Base-by-base conservation (phyloP, 1,139 yeast species). In the Lodderomyces orthopsilosis region DNA sequence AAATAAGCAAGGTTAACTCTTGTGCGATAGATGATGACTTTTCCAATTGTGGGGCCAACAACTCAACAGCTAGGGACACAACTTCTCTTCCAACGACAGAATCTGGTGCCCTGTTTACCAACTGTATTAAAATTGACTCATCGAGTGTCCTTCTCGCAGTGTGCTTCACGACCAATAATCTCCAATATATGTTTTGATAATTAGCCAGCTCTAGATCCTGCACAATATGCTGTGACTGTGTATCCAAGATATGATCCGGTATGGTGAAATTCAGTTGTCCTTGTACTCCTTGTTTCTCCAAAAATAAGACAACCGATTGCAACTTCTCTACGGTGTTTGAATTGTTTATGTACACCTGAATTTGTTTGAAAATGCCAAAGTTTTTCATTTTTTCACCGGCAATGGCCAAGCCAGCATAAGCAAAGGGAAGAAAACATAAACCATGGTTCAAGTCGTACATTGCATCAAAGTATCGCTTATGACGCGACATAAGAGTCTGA, bases 301-400 rank as follows among this genome's bases (percentile, higher is more conserved):
- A 37, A 28, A 37, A 37, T 15, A 37, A 39, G 6, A 26, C 37
- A 3, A 22, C 37, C 12, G 18, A 5, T 24, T 39, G 34, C 10
- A 33, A n/a, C 14, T 23, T 32, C 12, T 39, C 41, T 4, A 6
- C 37, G 13, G 55, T 47, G 9, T 44, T 36, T 28, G 68, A 55
- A 14, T 57, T 58, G 40, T 74, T 66, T 14, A 84, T 60, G 47
- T 66, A 82, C 10, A 70, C 73, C 47, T 79, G 81, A n/a, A 83
- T 56, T 45, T 63, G 70, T 15, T 67, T 70, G 1, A 59, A 53
- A n/a, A 65, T 51, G 3, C 80, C 79, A 51, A 78, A 79, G 22
- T 70, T 67, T 13, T 69, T 38, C 2, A 79, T 58, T 53, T 76
- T 80, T 12, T 74, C 75, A 41, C 60, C 61, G 9, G 78, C 61